Base-by-base conservation (phyloP, 805 yeast species). In the Myxozyma nipponensis region DNA sequence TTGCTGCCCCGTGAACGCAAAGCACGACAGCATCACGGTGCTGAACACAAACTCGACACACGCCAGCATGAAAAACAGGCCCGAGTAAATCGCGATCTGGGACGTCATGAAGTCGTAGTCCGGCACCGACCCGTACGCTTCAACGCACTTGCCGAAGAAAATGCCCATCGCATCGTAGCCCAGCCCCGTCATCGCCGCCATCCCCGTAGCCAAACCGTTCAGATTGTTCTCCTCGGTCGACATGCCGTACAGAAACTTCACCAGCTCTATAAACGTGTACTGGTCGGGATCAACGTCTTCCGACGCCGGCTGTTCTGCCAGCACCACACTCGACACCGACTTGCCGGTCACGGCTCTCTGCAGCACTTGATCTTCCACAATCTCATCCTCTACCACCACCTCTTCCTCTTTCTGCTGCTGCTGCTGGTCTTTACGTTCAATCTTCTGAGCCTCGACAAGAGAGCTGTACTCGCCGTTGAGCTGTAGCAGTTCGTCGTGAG, bases 141-240 rank as follows among this genome's bases (percentile, higher is more conserved):
- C 49, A 39, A 70, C 62, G 19, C 64, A 61, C 34, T 65, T 66
- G n/a, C 70, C 57, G 19, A 43, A 52, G 57, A 68, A 58, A 46
- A 70, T 62, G 37, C 69, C 64, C 58, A 66, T 58, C 5, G 71
- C 63, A 13, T 71, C 67, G 53, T 67, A 70, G 18, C 70, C 70
- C 49, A 67, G 63, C 10, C 75, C 75, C 17, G 62, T 55, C 15
- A 65, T 41, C n/a, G 61, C 38, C 38, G 73, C 60, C 2, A 54
- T 40, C 28, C 39, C 9, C 4, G 46, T 36, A 17, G 49, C 57
- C 6, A 43, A 15, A 3, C 42, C 10, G 19, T 49, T 53, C 28
- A 32, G 22, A n/a, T 32, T 24, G 17, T 40, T 39, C 17, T 52
- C 57, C 19, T 35, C 44, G 17, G 41, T 30, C 22, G 50, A 41